Conservation (phyloP, 768 basidiomycete species). For the Tubosaeta sp. region DNA sequence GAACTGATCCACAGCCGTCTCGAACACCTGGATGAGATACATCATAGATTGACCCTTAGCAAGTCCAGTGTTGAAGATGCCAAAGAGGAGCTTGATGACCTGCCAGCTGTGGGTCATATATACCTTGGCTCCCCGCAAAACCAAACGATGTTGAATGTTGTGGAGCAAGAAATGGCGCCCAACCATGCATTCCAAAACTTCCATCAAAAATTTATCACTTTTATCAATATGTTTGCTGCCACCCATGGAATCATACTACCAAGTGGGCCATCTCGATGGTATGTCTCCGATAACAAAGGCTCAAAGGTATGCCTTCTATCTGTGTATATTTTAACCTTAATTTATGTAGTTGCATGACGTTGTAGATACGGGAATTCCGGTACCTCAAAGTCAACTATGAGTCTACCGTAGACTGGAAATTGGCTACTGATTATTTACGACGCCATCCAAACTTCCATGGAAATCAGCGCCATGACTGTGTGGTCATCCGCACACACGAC, state of each 20-base stretch:
- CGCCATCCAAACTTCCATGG: constrained; percentile 24
- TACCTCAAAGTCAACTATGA: constrained; percentile 27
- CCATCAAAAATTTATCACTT: not conserved
- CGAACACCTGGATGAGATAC: not conserved
- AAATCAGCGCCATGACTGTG: constrained; percentile 24
- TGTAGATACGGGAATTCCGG: constrained; percentile 26
- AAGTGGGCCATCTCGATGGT: not conserved
- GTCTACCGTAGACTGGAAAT: constrained; percentile 27
- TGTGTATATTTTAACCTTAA: too few species aligned
- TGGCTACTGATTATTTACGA: constrained; percentile 23
- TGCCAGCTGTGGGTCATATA: not conserved
- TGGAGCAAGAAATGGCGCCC: not conserved
- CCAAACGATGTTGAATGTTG: not conserved
- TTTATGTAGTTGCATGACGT: too few species aligned
- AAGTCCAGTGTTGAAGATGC: not conserved
- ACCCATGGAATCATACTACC: not conserved
- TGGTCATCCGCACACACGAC: not conserved
- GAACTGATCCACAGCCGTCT: not conserved
- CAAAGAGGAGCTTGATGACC: not conserved
- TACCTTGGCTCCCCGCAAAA: not conserved
- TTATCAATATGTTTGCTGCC: not conserved
- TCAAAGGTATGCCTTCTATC: not conserved
- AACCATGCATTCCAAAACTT: not conserved
- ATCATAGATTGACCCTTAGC: not conserved
- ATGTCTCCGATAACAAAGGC: not conserved